Conservation (phyloP, 225 moss, liverwort and hornwort species). For the Polytrichum commune region DNA sequence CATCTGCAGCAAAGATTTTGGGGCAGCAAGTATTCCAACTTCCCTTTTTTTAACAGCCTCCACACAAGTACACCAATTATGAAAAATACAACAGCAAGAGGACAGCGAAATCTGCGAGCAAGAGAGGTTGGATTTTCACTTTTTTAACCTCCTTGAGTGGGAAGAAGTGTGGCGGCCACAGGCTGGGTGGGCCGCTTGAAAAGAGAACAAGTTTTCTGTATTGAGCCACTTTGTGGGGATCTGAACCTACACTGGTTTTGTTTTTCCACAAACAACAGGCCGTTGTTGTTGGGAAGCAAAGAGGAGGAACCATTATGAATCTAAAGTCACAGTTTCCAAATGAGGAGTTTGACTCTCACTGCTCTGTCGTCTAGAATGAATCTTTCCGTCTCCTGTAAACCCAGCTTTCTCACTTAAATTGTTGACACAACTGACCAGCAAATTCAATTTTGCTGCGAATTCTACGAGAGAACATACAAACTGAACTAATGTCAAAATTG, state of each 20-base stretch:
- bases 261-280: conserved; percentile 21
- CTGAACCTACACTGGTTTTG: too few species aligned
- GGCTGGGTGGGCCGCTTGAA: conserved; percentile 15
- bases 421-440: conserved; percentile 48
- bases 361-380: conserved; percentile 27
- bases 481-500: conserved; percentile 57
- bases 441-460: conserved; percentile 47
- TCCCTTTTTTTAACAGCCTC: too few species aligned
- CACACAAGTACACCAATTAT: too few species aligned
- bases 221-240: conserved; percentile 35
- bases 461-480: conserved; percentile 51
- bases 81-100: too few species aligned
- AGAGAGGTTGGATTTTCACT: too few species aligned
- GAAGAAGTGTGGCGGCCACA: conserved; percentile 25
- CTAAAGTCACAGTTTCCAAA: conserved; percentile 37
- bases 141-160: conserved; percentile 20
- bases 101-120: too few species aligned
- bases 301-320: conserved; percentile 29
- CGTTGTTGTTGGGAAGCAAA: not conserved
- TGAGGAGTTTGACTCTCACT: conserved; percentile 30
- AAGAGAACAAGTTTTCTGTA: conserved; percentile 27
- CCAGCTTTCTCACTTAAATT: conserved; percentile 57
- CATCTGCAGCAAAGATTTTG: too few species aligned
- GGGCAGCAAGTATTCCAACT: too few species aligned
- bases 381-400: conserved; percentile 40